phyloP scores from a whole-genome alignment of 768 basidiomycete genomes.

The Termitomyces sp. region DNA sequence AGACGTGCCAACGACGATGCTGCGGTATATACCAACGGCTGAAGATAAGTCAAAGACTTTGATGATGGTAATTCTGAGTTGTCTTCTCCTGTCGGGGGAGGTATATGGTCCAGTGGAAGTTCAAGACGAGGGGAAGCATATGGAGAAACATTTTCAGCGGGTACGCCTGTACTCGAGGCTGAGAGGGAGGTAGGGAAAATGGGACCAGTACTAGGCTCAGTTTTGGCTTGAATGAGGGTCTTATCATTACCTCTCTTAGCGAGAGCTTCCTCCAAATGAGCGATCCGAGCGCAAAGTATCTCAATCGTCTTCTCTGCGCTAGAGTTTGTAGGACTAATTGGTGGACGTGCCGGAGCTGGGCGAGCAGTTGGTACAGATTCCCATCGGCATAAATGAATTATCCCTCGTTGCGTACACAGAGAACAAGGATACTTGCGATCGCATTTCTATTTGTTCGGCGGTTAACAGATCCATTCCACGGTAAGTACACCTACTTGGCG shows the following conservation, averaged over 20 bases:
- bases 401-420: constrained; percentile 32
- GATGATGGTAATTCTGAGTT: constrained; percentile 7
- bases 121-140: constrained; percentile 12
- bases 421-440: constrained; percentile 40
- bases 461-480: constrained; percentile 1
- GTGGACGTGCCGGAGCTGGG: constrained; percentile 36
- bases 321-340: constrained; percentile 6
- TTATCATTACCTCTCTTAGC: constrained; percentile 10
- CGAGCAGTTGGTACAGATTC: constrained; percentile 38
- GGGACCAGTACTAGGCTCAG: constrained; percentile 8
- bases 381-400: constrained; percentile 42
- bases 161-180: constrained; percentile 17
- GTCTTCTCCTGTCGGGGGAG: background rate
- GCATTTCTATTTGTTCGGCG: constrained; percentile 38
- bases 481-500: constrained; percentile 35
- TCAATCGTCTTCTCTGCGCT: constrained; percentile 17
- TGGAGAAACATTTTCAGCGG: constrained; percentile 15
- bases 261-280: constrained; percentile 22
- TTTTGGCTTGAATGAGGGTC: constrained; percentile 3
- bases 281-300: constrained; percentile 22
- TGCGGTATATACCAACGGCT: constrained; percentile 32
- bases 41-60: constrained; percentile 17
- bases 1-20: constrained; percentile 38
- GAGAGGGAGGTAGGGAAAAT: constrained; percentile 11
- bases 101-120: constrained; percentile 1